Evolutionary conservation across 192 early-diverging fungal genomes (phyloP), one percentile per base, ranked within the genome.

Genomic region (Obelidium mucronatum): DNA sequence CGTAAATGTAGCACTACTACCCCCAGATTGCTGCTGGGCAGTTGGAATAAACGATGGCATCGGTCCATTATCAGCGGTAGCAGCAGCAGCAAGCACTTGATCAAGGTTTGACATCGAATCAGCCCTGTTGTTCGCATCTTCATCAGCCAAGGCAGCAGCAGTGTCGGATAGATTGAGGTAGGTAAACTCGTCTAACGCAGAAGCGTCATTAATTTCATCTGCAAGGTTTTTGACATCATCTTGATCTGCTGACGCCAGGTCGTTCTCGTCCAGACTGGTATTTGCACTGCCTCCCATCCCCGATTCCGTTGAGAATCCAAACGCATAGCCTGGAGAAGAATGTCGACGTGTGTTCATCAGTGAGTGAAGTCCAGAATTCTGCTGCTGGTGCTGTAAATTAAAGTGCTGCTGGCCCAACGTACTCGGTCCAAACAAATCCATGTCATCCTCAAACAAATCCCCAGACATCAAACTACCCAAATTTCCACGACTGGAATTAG

Each of bases 251-350:
- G 24, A 17, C 37, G 13, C 22, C 17, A 48, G 5, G 11, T 40
- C 39, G 30, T 28, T 17, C 8, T 67, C 66, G 44, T 51, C 44
- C 13, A 51, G 30, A 36, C 40, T 51, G 22, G 39, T 28, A 33
- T 40, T 51, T 11, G 17, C 68, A 56, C 68, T 71, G 24, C 34
- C 19, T 11, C 13, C 24, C n/a, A 60, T 26, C 30, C n/a, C 30
- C 30, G 30, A 60, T 60, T 17, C 58, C 58, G 26, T n/a, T 28
- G n/a, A 35, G 8, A 24, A 13, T 35, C 11, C 31, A 64, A 64
- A 64, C 3, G 37, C 53, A 58, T 56, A 71, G 28, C 66, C 75
- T 1, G 75, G 75, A 30, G 75, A 77, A 26, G 75, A 77, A 39
- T 77, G 75, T 37, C 75, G 6, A 40, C 62, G 31, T 17, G 34